Conservation (phyloP, 1,284 basidiomycete species). For the Cystobasidiaceae sp. region DNA sequence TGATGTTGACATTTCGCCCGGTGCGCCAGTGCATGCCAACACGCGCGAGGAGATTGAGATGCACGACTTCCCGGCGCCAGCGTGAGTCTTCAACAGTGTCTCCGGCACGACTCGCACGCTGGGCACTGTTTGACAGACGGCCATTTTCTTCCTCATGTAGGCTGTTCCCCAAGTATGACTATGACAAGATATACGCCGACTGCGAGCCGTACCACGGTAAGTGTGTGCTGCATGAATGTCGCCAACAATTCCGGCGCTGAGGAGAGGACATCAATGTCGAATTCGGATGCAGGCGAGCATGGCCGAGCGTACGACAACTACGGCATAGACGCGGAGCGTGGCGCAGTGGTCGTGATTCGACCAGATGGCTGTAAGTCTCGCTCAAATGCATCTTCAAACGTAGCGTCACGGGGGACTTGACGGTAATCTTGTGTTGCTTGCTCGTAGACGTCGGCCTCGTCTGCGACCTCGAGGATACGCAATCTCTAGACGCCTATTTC, state of each 20-base stretch:
- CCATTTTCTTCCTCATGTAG: neutral
- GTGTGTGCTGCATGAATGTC: neutral
- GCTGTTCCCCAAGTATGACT: conserved; percentile 30
- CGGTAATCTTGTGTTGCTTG: neutral
- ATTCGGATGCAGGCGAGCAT: conserved; percentile 44
- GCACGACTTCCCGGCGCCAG: conserved; percentile 32
- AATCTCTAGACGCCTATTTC: conserved; percentile 37
- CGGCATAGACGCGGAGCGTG: conserved; percentile 45
- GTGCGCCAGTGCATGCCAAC: conserved; percentile 18
- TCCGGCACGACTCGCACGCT: too few relatives aligned
- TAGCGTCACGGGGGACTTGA: too few relatives aligned
- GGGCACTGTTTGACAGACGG: neutral
- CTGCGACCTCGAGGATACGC: conserved; percentile 35
- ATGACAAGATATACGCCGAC: conserved; percentile 31
- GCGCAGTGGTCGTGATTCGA: conserved; percentile 45
- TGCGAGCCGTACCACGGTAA: conserved; percentile 26
- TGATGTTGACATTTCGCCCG: neutral
- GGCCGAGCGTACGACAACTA: conserved; percentile 47
- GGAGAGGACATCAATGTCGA: too few relatives aligned
- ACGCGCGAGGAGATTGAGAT: conserved; percentile 31
- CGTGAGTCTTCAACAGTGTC: neutral
- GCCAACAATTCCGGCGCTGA: neutral
- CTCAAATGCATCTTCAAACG: too few relatives aligned
- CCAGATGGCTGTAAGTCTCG: conserved; percentile 43
- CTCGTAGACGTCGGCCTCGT: conserved; percentile 36